Evolutionary conservation across 495 filamentous ascomycete species (phyloP), one percentile per base, ranked within the genome.

Genomic region (Podospora conica): DNA sequence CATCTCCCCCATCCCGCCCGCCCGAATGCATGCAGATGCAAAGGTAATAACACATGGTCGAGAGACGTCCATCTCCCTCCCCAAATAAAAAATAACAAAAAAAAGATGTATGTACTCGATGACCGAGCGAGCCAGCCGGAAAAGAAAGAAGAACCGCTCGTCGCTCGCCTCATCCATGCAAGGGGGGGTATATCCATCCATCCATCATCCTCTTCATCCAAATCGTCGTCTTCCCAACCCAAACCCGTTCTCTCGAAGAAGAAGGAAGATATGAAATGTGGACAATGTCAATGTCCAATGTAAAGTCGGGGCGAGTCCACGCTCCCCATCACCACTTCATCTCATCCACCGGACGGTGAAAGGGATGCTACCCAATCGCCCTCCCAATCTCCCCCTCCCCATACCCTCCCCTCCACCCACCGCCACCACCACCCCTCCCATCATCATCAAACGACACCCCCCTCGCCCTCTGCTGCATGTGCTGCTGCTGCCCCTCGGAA

Each of bases 301-400:
- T 29, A 9, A 0, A 29, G 48, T 24, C 25, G 48, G 27, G 15
- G 60, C 24, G 9, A 61, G 29, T 20, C 10, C 48, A 8, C 28
- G 28, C 27, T 22, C 78, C n/a, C n/a, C n/a, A n/a, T n/a, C n/a
- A n/a, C n/a, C n/a, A n/a, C n/a, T n/a, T n/a, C n/a, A n/a, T n/a
- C n/a, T n/a, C n/a, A n/a, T n/a, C n/a, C n/a, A n/a, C n/a, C n/a
- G n/a, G n/a, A n/a, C n/a, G n/a, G n/a, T n/a, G n/a, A n/a, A n/a
- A n/a, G n/a, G n/a, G n/a, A n/a, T n/a, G n/a, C n/a, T 69, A 83
- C 3, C 79, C 79, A 53, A 83, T 77, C 3, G 80, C 79, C 31
- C 76, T 69, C 10, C 81, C 81, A 65, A 82, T 82, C 20, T 75
- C 73, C 10, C 77, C 72, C 20, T 74, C 70, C 29, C 70, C 74